phyloP scores from a whole-genome alignment of 192 early-diverging fungal species.

The Ramicandelaber brevisporus region DNA sequence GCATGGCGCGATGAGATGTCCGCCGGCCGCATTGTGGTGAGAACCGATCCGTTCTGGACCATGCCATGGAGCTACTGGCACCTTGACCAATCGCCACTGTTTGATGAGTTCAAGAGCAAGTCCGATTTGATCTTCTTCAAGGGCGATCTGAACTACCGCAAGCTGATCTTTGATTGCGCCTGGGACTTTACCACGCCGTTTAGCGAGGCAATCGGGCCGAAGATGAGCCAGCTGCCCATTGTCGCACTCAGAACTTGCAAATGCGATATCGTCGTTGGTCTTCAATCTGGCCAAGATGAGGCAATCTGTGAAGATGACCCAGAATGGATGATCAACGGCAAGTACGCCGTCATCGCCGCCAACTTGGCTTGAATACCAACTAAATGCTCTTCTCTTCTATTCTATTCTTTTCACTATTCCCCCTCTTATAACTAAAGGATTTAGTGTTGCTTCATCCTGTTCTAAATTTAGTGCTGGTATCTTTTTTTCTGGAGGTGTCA shows the following conservation, averaged over 20 bases:
- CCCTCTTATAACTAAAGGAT: too few species aligned
- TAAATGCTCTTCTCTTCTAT: too few species aligned
- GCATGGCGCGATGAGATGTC: slow-evolving; percentile 42
- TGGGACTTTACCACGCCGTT: slow-evolving; percentile 75
- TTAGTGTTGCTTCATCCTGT: too few species aligned
- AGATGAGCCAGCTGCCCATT: slow-evolving; percentile 25
- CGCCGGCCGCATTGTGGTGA: slow-evolving; percentile 33
- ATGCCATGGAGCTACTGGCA: slow-evolving; percentile 57
- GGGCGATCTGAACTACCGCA: slow-evolving; percentile 92
- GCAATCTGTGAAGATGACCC: slow-evolving; percentile 15
- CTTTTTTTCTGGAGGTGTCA: too few species aligned
- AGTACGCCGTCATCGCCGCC: too few species aligned
- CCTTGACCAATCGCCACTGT: slow-evolving; percentile 40
- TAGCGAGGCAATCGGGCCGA: slow-evolving; percentile 47
- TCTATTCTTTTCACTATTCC: too few species aligned
- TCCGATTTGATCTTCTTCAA: slow-evolving; percentile 68
- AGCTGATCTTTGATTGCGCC: slow-evolving; percentile 73
- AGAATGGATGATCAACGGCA: slow-evolving; percentile 24
- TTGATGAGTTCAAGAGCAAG: slow-evolving; percentile 18
- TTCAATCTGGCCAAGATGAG: slow-evolving; percentile 25
- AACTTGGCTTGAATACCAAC: too few species aligned
- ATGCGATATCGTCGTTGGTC: slow-evolving; percentile 55
- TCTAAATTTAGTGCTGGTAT: too few species aligned
- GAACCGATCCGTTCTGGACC: slow-evolving; percentile 65
- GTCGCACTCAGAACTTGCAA: slow-evolving; percentile 66